Percentiles rank a stretch among this genome's conserved stretches.
These are phyloP conservation scores for Termitomyces sp. DNA, from an alignment of 768 basidiomycete genomes.

Conservation along the genomic window DNA sequence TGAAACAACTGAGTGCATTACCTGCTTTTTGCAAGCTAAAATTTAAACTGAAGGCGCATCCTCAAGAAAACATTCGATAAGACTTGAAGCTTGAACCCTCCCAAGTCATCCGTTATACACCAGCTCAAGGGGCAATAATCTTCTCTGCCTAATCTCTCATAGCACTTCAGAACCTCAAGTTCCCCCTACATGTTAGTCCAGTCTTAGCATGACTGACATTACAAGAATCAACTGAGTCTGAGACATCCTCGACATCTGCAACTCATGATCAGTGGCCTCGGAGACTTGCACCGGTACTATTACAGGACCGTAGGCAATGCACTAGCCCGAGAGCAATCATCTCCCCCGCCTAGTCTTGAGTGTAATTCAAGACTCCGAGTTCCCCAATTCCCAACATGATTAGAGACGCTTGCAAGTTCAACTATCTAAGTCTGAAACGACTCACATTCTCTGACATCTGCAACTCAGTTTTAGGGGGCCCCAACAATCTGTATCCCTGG, in stretches of 20 bases:
- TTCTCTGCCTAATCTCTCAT: not conserved
- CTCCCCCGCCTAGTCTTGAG: too few relatives aligned
- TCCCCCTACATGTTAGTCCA: not conserved
- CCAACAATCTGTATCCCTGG: too few relatives aligned
- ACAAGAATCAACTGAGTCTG: not conserved
- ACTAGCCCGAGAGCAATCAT: too few relatives aligned
- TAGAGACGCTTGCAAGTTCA: too few relatives aligned
- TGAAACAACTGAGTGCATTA: not conserved
- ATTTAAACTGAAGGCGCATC: not conserved
- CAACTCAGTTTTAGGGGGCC: too few relatives aligned
- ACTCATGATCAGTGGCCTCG: not conserved
- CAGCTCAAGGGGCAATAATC: not conserved
- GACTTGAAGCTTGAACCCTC: not conserved
- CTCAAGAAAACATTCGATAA: not conserved
- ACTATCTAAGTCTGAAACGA: too few relatives aligned
- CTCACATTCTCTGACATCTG: too few relatives aligned
- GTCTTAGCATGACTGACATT: not conserved
- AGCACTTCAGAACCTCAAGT: not conserved
- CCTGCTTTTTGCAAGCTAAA: not conserved
- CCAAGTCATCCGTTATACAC: not conserved
- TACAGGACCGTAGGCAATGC: too few relatives aligned
- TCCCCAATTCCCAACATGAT: too few relatives aligned
- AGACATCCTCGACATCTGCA: not conserved
- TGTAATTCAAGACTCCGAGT: too few relatives aligned
- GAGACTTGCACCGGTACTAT: not conserved